Base-by-base conservation (phyloP, 2,329 filamentous ascomycete genomes). In the Davidsoniella eucalypti region DNA sequence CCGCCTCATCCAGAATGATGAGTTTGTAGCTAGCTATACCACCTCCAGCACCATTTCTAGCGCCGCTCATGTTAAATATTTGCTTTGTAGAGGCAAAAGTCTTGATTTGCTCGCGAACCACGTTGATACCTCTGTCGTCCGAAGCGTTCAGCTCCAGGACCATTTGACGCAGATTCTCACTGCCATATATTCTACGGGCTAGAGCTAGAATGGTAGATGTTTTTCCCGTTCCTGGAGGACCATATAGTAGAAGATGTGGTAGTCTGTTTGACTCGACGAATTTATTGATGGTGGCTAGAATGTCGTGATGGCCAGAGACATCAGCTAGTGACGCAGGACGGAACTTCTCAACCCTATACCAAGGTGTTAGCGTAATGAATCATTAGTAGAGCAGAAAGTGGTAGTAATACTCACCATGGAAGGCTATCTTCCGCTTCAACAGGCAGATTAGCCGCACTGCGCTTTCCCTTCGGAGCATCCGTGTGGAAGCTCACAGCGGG, bases 71-170 rank as follows among this genome's bases (percentile, higher is more conserved):
- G 12, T 68, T 72, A 69, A 98, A 98, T 59, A 98, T 98, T 63
- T 98, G 92, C 66, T 94, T 95, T 6, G 92, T 98, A 58, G 85
- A 93, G 39, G 87, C 90, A 67, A 98, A 98, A 0, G 92, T 98
- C 73, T 96, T 98, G 76, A 98, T 98, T 67, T 98, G 92, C 68
- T 98, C 92, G 57, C 88, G 78, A 51, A 98, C 92, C 2, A 98
- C 92, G 57, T 98, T 92, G 64, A 98, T 98, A 61, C 92, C 92
- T 65, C 92, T 77, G 64, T 98, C 92, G 62, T 98, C 92, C 45
- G 87, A 94, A 39, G 92, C 92, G 63, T 98, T 98, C 56, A 98
- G 77, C 67, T 98, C 92, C 33, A 98, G 76, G 16, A 98, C 92
- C 87, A 98, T 96, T 66, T 98, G 92, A 16, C 90, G 82, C 80